phyloP scores from a whole-genome alignment of 2,329 filamentous ascomycete species.

The Xylaria arbuscula region DNA sequence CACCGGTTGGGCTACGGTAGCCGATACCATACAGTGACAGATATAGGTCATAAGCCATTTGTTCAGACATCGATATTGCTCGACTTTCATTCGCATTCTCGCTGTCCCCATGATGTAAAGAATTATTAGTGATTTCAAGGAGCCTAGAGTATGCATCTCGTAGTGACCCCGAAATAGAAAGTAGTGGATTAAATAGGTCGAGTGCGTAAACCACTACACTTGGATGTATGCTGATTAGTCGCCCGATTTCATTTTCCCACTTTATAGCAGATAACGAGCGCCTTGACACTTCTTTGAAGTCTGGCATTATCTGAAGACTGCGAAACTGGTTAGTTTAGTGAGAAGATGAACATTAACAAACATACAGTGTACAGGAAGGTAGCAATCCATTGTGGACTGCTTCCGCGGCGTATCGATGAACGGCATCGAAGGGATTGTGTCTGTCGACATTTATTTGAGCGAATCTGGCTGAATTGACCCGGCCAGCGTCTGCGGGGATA shows the following conservation, averaged over 20 bases:
- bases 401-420: slow-evolving; percentile 37
- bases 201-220: slow-evolving; percentile 39
- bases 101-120: slow-evolving; percentile 11
- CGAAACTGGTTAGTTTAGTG: slow-evolving; percentile 30
- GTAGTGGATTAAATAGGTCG: slow-evolving; percentile 29
- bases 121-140: slow-evolving; percentile 30
- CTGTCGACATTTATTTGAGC: slow-evolving; percentile 16
- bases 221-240: slow-evolving; percentile 40
- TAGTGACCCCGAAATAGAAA: slow-evolving; percentile 33
- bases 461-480: slow-evolving; percentile 13
- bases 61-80: slow-evolving; percentile 34
- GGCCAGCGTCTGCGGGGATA: background rate
- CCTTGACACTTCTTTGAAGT: slow-evolving; percentile 34
- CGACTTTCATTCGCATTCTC: slow-evolving; percentile 27
- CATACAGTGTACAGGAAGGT: slow-evolving; percentile 45
- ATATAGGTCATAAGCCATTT: slow-evolving; percentile 47
- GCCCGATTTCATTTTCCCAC: slow-evolving; percentile 46
- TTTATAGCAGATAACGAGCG: slow-evolving; percentile 35
- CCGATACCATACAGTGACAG: slow-evolving; percentile 46
- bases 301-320: slow-evolving; percentile 43
- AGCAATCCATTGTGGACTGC: slow-evolving; percentile 36
- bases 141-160: slow-evolving; percentile 41
- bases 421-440: slow-evolving; percentile 40
- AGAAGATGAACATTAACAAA: background rate
- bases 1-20: slow-evolving; percentile 32